phyloP scores from a whole-genome alignment of 2,329 filamentous ascomycete species.

The Ampelomyces quisqualis region DNA sequence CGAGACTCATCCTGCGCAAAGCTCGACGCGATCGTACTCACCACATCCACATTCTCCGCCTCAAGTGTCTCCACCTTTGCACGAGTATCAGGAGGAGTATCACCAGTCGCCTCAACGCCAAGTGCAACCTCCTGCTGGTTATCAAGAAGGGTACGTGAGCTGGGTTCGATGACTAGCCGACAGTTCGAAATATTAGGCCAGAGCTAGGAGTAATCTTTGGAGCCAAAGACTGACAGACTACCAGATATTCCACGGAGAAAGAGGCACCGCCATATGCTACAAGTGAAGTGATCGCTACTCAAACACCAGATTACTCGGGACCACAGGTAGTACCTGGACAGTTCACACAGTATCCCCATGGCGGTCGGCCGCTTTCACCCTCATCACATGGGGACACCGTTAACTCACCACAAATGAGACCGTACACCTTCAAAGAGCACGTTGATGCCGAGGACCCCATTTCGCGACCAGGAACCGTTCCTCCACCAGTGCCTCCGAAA shows the following conservation, averaged over 20 bases:
- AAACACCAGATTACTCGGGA: slow-evolving; percentile 26
- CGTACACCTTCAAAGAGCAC: slow-evolving; percentile 29
- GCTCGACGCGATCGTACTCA: slow-evolving; percentile 7
- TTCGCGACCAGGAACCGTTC: slow-evolving; percentile 13
- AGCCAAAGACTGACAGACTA: slow-evolving; percentile 7
- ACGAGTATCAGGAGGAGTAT: slow-evolving; percentile 17
- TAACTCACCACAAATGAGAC: slow-evolving; percentile 18
- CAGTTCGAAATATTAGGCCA: slow-evolving; percentile 7
- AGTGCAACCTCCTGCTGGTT: slow-evolving; percentile 9
- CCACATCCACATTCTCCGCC: slow-evolving; percentile 16
- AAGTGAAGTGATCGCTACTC: slow-evolving; percentile 4
- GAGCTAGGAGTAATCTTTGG: neutral
- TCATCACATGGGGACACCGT: slow-evolving; percentile 21
- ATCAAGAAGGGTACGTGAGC: slow-evolving; percentile 17
- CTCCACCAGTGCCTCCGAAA: slow-evolving; percentile 20
- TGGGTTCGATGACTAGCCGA: neutral
- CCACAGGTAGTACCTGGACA: slow-evolving; percentile 26
- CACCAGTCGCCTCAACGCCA: slow-evolving; percentile 5
- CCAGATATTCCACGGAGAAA: slow-evolving; percentile 24
- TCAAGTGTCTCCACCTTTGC: slow-evolving; percentile 16
- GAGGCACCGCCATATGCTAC: slow-evolving; percentile 17
- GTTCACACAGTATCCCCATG: slow-evolving; percentile 16
- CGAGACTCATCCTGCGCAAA: slow-evolving; percentile 14
- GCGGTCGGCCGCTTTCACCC: slow-evolving; percentile 15
- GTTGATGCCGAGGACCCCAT: slow-evolving; percentile 17